Evolutionary conservation across 2,329 filamentous ascomycete species (phyloP).

Genomic region (Pseudohalonectria lignicola): DNA sequence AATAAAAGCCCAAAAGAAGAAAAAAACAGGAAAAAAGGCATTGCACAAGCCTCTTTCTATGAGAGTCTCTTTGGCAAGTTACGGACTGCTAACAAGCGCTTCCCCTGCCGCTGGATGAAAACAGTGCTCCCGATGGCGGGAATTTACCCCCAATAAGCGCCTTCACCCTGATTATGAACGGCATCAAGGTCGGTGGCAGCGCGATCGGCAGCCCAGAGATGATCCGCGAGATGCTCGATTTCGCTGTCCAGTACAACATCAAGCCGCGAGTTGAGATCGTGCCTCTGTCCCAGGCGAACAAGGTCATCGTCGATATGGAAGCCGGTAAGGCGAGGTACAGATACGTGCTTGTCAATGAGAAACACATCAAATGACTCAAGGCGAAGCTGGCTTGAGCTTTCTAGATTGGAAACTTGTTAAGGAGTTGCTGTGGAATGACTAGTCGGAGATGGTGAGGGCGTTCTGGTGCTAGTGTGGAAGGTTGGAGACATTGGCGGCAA

Average conservation of each 20-base stretch:
- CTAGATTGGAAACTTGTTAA: not conserved
- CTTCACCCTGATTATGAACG: slow-evolving; percentile 46
- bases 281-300: slow-evolving; percentile 46
- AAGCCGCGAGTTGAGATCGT: slow-evolving; percentile 45
- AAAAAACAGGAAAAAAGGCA: not conserved
- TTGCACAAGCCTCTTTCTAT: too few relatives aligned
- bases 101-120: not conserved
- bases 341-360: slow-evolving; percentile 32
- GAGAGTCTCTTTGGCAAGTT: too few relatives aligned
- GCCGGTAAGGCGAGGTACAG: slow-evolving; percentile 40
- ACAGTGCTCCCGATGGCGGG: slow-evolving; percentile 39
- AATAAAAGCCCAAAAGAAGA: not conserved
- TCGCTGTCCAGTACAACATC: slow-evolving; percentile 47
- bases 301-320: slow-evolving; percentile 45
- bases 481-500: too few relatives aligned
- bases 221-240: slow-evolving; percentile 52
- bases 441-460: too few relatives aligned
- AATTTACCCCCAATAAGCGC: slow-evolving; percentile 33
- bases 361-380: not conserved
- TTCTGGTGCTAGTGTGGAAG: too few relatives aligned
- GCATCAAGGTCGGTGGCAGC: slow-evolving; percentile 36
- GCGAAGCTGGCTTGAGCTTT: not conserved
- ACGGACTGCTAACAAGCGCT: too few relatives aligned
- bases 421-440: too few relatives aligned
- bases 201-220: slow-evolving; percentile 40